A percentile compares a stretch with the other conserved stretches of the same genome.
phyloP scores from a whole-genome alignment of 2,329 filamentous ascomycete genomes.

The Microcera coccophila region DNA sequence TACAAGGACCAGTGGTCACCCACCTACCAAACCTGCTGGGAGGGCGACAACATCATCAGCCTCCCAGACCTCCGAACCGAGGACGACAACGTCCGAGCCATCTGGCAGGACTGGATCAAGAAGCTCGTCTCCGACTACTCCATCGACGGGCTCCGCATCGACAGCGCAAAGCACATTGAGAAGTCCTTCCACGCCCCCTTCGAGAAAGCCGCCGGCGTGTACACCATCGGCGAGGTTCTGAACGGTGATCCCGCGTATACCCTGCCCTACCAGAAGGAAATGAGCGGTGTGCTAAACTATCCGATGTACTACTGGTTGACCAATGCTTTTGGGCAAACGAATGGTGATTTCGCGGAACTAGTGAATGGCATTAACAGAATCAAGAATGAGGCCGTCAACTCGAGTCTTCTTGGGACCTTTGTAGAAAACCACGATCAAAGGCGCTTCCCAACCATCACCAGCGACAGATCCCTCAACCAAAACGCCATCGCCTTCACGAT shows the following conservation, averaged over 20 bases:
- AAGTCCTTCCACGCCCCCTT: slow-evolving; percentile 56
- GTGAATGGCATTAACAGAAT: slow-evolving; percentile 5
- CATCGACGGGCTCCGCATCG: slow-evolving; percentile 59
- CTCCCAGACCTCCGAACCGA: slow-evolving; percentile 62
- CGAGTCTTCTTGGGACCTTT: slow-evolving; percentile 12
- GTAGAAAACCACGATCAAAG: slow-evolving; percentile 17
- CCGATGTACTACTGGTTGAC: slow-evolving; percentile 34
- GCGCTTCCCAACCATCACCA: slow-evolving; percentile 11
- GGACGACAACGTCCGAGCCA: slow-evolving; percentile 41
- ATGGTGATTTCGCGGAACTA: slow-evolving; percentile 12
- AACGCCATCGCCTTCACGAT: slow-evolving; percentile 15
- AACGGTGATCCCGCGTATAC: slow-evolving; percentile 51
- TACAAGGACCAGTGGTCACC: slow-evolving; percentile 11
- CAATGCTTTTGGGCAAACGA: slow-evolving; percentile 8
- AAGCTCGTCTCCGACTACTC: slow-evolving; percentile 56
- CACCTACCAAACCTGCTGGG: slow-evolving; percentile 14
- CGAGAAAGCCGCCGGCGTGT: slow-evolving; percentile 51
- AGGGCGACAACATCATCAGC: slow-evolving; percentile 16
- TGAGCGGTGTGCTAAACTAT: slow-evolving; percentile 61
- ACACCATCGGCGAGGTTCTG: slow-evolving; percentile 58
- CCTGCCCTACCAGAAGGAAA: slow-evolving; percentile 48
- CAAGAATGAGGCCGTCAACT: slow-evolving; percentile 13
- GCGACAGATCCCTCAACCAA: slow-evolving; percentile 11
- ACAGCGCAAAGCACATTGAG: slow-evolving; percentile 60
- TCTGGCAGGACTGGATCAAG: slow-evolving; percentile 57